These are phyloP conservation scores for Magnusiomyces tetraspermus DNA, from an alignment of 1,139 yeast genomes.

Conservation along the genomic window DNA sequence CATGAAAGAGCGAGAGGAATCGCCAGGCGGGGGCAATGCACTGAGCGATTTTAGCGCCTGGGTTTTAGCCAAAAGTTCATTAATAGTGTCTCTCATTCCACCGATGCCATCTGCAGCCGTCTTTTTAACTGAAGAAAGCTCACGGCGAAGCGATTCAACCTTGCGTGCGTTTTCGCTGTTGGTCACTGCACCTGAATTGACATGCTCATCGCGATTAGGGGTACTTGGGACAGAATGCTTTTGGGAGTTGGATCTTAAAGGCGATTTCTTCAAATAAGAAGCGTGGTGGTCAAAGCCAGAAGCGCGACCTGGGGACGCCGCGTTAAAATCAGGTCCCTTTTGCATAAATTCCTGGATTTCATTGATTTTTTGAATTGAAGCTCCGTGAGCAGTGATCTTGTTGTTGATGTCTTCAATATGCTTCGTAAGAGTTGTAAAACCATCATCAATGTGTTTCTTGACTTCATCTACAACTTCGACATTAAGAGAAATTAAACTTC, in stretches of 20 bases:
- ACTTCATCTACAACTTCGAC: slow-evolving; percentile 33
- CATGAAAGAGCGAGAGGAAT: slow-evolving; percentile 59
- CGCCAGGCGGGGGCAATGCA: slow-evolving; percentile 35
- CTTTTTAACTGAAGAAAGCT: slow-evolving; percentile 57
- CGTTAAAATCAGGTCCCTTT: background rate
- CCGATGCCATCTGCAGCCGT: slow-evolving; percentile 42
- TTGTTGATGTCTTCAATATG: slow-evolving; percentile 32
- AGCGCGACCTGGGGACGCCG: background rate
- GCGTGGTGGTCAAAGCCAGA: background rate
- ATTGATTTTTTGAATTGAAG: slow-evolving; percentile 19
- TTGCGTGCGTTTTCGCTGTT: slow-evolving; percentile 24
- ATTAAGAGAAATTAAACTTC: slow-evolving; percentile 51
- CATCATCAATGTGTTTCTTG: slow-evolving; percentile 29
- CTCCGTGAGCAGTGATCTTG: slow-evolving; percentile 32
- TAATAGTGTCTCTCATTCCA: slow-evolving; percentile 38
- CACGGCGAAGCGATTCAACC: slow-evolving; percentile 40
- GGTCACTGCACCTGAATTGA: background rate
- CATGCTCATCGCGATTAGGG: background rate
- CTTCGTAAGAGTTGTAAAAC: slow-evolving; percentile 25
- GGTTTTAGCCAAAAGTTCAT: slow-evolving; percentile 40
- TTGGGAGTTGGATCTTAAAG: background rate
- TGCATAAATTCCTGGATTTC: slow-evolving; percentile 6
- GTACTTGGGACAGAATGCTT: background rate
- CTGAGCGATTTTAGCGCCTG: slow-evolving; percentile 37
- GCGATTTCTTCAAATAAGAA: background rate